phyloP scores from a whole-genome alignment of 768 basidiomycete species.

The Stropharia rugosoannulata region DNA sequence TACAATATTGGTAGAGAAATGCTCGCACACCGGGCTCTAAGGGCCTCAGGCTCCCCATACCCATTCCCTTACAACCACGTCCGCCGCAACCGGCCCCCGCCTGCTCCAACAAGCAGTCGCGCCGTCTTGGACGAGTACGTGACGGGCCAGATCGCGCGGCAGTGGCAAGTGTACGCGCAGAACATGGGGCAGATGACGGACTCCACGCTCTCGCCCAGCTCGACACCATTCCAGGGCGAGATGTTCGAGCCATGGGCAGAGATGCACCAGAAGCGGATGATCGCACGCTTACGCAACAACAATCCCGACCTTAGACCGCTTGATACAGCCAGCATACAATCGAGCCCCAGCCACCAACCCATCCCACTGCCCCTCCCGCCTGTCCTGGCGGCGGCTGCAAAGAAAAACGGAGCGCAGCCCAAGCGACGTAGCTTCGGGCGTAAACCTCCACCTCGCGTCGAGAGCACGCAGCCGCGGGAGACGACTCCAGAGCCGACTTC shows the following conservation, averaged over 20 bases:
- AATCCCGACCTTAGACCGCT: not conserved
- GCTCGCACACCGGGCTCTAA: conserved; percentile 50
- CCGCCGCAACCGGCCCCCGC: conserved; percentile 47
- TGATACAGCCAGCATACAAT: conserved; percentile 62
- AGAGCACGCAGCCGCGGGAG: conserved; percentile 81
- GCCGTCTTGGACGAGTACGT: conserved; percentile 21
- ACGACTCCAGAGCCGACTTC: conserved; percentile 78
- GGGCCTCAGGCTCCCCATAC: conserved; percentile 71
- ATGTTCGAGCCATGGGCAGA: conserved; percentile 76
- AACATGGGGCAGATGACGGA: conserved; percentile 63
- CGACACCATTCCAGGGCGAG: conserved; percentile 68
- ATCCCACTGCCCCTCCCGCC: conserved; percentile 52
- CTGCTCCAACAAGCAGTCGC: conserved; percentile 27
- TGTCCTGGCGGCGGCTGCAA: conserved; percentile 48
- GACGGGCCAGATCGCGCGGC: conserved; percentile 62
- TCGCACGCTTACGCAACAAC: conserved; percentile 33
- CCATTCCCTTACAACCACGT: conserved; percentile 79
- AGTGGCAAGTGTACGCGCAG: conserved; percentile 79
- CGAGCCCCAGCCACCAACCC: conserved; percentile 72
- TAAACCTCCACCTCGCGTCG: conserved; percentile 74
- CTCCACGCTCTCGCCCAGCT: conserved; percentile 74
- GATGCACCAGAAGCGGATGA: conserved; percentile 53
- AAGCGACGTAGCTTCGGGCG: conserved; percentile 31
- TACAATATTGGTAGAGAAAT: conserved; percentile 32
- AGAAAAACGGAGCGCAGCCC: conserved; percentile 15